A percentile compares a stretch with the other conserved stretches of the same genome.
phyloP scores from a whole-genome alignment of 768 basidiomycete genomes.

The Infundibulicybe gibba region DNA sequence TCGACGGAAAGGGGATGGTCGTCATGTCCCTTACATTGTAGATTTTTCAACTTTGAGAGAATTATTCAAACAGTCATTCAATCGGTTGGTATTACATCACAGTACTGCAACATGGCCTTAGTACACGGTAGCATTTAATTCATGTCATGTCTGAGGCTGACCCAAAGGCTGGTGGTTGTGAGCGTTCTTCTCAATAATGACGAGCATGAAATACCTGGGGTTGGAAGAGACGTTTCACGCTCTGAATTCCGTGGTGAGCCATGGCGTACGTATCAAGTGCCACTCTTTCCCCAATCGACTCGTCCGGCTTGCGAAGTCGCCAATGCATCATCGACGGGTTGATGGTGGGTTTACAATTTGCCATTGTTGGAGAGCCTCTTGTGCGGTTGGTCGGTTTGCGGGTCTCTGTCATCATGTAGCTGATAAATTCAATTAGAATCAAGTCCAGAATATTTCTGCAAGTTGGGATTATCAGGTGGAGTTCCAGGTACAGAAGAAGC shows the following conservation, averaged over 20 bases:
- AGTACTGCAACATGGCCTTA: not conserved
- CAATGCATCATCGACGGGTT: constrained; percentile 5
- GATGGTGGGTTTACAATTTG: constrained; percentile 4
- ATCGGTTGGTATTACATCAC: not conserved
- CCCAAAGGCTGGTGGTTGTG: not conserved
- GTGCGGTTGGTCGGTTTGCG: constrained; percentile 17
- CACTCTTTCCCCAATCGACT: constrained; percentile 1
- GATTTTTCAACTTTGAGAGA: not conserved
- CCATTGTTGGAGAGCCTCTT: constrained; percentile 19
- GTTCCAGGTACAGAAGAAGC: not conserved
- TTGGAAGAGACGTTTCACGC: not conserved
- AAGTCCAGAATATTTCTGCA: constrained; percentile 18
- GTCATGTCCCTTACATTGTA: no score
- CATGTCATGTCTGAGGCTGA: not conserved
- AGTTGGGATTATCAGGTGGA: no score
- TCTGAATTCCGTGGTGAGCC: not conserved
- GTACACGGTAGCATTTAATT: not conserved
- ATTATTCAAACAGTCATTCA: not conserved
- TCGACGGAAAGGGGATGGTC: no score
- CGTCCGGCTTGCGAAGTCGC: constrained; percentile 7
- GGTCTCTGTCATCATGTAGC: constrained; percentile 20
- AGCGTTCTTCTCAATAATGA: not conserved
- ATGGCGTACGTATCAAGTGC: not conserved
- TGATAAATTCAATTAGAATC: constrained; percentile 20
- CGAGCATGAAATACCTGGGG: not conserved